Evolutionary conservation across 257 asterid species (phyloP).

Genomic region (Forsythia viridissima): DNA sequence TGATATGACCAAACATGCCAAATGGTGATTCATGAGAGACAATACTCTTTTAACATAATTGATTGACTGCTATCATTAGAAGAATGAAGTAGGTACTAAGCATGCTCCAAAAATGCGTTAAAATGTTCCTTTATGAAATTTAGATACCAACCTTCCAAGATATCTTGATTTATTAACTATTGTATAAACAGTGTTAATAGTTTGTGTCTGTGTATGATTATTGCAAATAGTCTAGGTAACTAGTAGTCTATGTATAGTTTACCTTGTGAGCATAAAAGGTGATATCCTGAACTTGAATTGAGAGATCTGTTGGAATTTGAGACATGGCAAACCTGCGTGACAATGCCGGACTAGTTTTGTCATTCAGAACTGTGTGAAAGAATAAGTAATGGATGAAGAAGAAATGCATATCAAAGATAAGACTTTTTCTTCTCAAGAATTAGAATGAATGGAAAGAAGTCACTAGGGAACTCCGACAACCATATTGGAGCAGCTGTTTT

Average conservation of each 20-base stretch:
- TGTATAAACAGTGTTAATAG: background rate
- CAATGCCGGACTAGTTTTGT: background rate
- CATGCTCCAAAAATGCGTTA: background rate
- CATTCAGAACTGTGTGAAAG: background rate
- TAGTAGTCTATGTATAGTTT: background rate
- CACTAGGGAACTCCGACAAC: too few species aligned
- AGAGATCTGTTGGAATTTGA: slow-evolving; percentile 71
- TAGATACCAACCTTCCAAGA: background rate
- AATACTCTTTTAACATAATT: background rate
- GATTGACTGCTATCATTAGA: background rate
- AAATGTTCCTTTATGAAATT: background rate
- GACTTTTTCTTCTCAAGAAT: background rate
- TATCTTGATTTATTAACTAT: background rate
- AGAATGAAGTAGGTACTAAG: background rate
- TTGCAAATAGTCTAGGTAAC: background rate
- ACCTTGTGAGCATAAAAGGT: slow-evolving; percentile 84
- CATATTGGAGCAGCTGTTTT: too few species aligned
- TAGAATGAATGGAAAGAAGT: background rate
- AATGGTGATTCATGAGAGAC: background rate
- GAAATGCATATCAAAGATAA: background rate
- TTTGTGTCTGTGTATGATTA: background rate
- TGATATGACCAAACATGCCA: background rate
- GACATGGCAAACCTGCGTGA: slow-evolving; percentile 67
- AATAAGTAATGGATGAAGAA: background rate
- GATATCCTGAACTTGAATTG: slow-evolving; percentile 73